Percentiles rank a stretch among this genome's conserved stretches.
Conservation (phyloP, 768 basidiomycete genomes). For the Scleroderma citrinum region DNA sequence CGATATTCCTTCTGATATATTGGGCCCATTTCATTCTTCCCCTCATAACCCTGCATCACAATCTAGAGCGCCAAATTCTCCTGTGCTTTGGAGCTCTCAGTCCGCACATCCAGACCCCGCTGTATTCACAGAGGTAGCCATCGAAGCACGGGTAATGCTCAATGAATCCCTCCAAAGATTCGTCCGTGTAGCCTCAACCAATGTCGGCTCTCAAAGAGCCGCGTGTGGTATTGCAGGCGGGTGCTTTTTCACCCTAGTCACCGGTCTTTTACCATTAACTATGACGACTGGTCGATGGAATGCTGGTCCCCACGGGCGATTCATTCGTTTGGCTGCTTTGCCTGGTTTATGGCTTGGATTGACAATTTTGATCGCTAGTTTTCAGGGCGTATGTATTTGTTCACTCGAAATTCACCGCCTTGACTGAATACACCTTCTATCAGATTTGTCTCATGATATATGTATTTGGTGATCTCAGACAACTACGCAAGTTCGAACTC, state of each 20-base stretch:
- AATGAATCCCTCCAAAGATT: conserved; percentile 61
- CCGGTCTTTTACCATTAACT: conserved; percentile 46
- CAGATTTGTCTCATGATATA: conserved; percentile 68
- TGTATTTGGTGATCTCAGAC: conserved; percentile 72
- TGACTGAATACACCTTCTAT: conserved; percentile 4
- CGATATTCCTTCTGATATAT: conserved; percentile 58
- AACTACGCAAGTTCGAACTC: conserved; percentile 76
- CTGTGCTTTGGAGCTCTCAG: conserved; percentile 21
- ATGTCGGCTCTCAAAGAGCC: conserved; percentile 64
- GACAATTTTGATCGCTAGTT: conserved; percentile 51
- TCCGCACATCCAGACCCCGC: conserved; percentile 57
- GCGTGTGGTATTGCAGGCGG: conserved; percentile 67
- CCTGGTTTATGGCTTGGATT: conserved; percentile 71
- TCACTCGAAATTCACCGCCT: not conserved
- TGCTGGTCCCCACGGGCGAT: conserved; percentile 32
- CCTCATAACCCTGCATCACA: conserved; percentile 27
- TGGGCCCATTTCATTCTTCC: conserved; percentile 50
- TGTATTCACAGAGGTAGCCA: conserved; percentile 53
- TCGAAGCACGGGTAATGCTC: conserved; percentile 53
- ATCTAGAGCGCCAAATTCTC: conserved; percentile 5
- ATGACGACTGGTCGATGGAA: conserved; percentile 38
- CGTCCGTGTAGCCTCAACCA: conserved; percentile 59
- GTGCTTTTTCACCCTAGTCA: conserved; percentile 40
- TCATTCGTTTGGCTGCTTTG: conserved; percentile 53
- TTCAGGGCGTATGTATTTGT: conserved; percentile 51